These are phyloP conservation scores for Auricularia cornea DNA, from an alignment of 768 basidiomycete species.

Conservation along the genomic window DNA sequence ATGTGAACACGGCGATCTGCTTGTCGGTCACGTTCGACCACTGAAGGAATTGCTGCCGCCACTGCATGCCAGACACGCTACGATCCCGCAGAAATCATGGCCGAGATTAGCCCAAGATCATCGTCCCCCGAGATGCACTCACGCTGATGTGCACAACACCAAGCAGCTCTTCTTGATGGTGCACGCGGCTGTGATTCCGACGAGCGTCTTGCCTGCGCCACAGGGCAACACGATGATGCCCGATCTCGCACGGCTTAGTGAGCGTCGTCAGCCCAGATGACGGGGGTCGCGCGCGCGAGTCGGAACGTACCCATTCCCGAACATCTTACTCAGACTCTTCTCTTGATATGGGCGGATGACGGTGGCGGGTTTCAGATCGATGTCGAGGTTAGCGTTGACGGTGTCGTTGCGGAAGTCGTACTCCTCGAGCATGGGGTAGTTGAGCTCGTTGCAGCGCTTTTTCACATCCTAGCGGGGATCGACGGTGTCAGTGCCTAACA, in stretches of 20 bases:
- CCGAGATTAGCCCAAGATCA: background rate
- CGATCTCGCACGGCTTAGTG: slow-evolving; percentile 82
- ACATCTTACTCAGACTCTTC: slow-evolving; percentile 98
- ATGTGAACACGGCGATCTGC: slow-evolving; percentile 96
- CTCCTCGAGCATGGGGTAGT: slow-evolving; percentile 97
- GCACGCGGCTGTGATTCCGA: slow-evolving; percentile 98
- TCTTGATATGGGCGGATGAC: slow-evolving; percentile 98
- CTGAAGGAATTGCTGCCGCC: slow-evolving; percentile 96
- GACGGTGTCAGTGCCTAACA: slow-evolving; percentile 1
- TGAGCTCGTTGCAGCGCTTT: slow-evolving; percentile 91
- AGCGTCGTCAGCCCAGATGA: background rate
- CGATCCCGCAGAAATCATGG: background rate
- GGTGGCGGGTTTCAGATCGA: slow-evolving; percentile 96
- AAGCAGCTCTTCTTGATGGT: slow-evolving; percentile 99
- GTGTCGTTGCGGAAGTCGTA: slow-evolving; percentile 99
- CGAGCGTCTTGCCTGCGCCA: slow-evolving; percentile 96
- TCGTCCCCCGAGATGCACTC: slow-evolving; percentile 25
- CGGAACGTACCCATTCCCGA: slow-evolving; percentile 78
- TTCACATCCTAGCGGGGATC: slow-evolving; percentile 67
- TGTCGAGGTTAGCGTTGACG: slow-evolving; percentile 92
- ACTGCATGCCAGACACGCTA: slow-evolving; percentile 72
- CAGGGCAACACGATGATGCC: slow-evolving; percentile 98
- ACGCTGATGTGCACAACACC: slow-evolving; percentile 97
- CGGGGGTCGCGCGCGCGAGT: slow-evolving; percentile 11
- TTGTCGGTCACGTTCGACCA: slow-evolving; percentile 98